Evolutionary conservation across 2,329 filamentous ascomycete species (phyloP), one percentile per base, ranked within the genome.

Genomic region (Clonostachys sp.): DNA sequence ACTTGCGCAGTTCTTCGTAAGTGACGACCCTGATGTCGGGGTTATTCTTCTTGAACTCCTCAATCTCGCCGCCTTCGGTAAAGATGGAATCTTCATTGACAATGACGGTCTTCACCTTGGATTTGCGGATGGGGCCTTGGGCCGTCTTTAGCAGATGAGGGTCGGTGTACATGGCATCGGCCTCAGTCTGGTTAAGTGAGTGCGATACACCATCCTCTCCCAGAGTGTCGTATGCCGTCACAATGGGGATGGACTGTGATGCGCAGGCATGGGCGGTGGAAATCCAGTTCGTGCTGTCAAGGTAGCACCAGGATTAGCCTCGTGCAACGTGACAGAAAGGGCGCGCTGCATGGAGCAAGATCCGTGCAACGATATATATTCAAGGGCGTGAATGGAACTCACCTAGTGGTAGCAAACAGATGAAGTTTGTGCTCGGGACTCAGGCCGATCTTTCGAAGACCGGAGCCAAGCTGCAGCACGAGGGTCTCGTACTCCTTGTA

Each of bases 181-280:
- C 86, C 52, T 83, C 75, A 46, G 90, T 94, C 70, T 95, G 88
- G 18, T 84, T 75, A 53, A 96, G 80, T 4, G 91, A 95, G 73
- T 95, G 91, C 71, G 86, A 83, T 53, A 96, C 80, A 42, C 91
- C 91, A 52, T 85, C 83, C 59, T 89, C 81, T 46, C 91, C 91
- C 41, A 96, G 84, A 33, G 91, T 95, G 66, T 96, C 91, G 68
- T 96, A 96, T 45, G 91, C 91, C 42, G 92, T 97, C 45, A 96
- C 92, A 55, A 96, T 91, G 50, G 89, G 83, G 64, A 96, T 83
- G 41, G 89, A 91, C 68, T 97, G 92, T 14, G 91, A 91, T 17
- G 84, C 72, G 81, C 86, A 74, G 41, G 70, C 79, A 64, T 95
- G 89, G 42, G 91, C 87, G 58, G 88, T 82, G 47, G 85, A 82